Evolutionary conservation across 768 basidiomycete species (phyloP), one percentile per base, ranked within the genome.

Genomic region (Pleurotus ostreatus): DNA sequence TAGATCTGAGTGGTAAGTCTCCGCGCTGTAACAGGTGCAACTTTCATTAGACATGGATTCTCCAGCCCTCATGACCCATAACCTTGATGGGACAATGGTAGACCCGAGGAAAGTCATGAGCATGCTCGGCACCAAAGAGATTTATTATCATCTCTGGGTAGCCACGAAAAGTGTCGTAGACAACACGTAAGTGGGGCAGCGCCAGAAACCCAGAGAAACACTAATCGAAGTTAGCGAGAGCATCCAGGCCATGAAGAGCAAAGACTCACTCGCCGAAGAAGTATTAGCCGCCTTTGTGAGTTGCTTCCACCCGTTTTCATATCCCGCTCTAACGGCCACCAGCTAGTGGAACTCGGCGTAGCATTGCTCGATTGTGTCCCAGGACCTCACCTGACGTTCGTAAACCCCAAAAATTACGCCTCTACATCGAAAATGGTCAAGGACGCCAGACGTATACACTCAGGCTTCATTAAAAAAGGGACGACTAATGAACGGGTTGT

Each of bases 341-440:
- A 86, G 85, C 61, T 84, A 46, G 73, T 81, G 52, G 79, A 84
- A 61, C 61, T 84, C 22, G 79, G 78, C 18, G 62, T 65, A 4
- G 73, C 72, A 2, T 64, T 83, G 51, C 62, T 76, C 47, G 75
- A 78, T 56, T 68, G 73, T n/a, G 71, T 70, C 44, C 61, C 70
- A 3, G 83, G 81, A 0, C 76, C 77, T 1, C 78, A 84, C 52
- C 65, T 80, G 39, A 72, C 78, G 15, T 78, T 79, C 49, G 65
- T 86, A 46, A 81, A 84, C 64, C 76, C 82, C 5, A 71, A 79
- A 39, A 61, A 69, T n/a, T 68, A 76, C 53, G 61, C 65, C 7
- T 64, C 80, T 59, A 49, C 66, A 0, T 43, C 44, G 2, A 68
- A 61, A 23, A 78, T 87, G 66, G 70, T 79, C 4, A 55, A 65